A percentile compares a stretch with the other conserved stretches of the same genome.
Conservation (phyloP, 805 yeast species). For the Nakazawaea peltata region DNA sequence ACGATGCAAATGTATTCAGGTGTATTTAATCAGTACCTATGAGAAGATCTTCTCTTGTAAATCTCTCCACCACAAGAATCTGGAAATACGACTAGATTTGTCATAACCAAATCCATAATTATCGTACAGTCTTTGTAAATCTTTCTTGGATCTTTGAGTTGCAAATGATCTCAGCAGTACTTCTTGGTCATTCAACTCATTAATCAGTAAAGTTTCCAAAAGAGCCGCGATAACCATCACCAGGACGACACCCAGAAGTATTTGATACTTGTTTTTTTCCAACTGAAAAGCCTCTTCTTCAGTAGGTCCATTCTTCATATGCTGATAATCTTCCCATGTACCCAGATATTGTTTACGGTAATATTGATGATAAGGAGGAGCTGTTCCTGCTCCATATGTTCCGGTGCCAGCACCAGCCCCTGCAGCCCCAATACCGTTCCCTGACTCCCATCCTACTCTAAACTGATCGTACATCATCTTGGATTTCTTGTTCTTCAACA, state of each 20-base stretch:
- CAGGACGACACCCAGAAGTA: slow-evolving; percentile 18
- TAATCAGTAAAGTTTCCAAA: slow-evolving; percentile 26
- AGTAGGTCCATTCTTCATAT: slow-evolving; percentile 15
- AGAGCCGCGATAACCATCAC: slow-evolving; percentile 19
- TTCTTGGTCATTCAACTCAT: slow-evolving; percentile 30
- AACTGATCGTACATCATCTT: slow-evolving; percentile 38
- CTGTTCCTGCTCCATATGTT: no score
- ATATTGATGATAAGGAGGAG: slow-evolving; percentile 8
- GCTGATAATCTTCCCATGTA: slow-evolving; percentile 55
- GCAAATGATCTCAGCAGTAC: slow-evolving; percentile 13
- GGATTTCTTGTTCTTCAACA: slow-evolving; percentile 36
- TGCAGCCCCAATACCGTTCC: background rate
- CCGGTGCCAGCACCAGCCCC: background rate
- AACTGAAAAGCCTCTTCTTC: slow-evolving; percentile 8
- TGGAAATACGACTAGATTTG: slow-evolving; percentile 40
- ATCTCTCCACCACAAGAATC: slow-evolving; percentile 50
- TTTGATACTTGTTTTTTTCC: slow-evolving; percentile 18
- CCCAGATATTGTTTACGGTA: slow-evolving; percentile 52
- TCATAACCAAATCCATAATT: slow-evolving; percentile 47
- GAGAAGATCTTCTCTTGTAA: slow-evolving; percentile 17
- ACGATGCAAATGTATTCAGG: no score
- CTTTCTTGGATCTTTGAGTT: slow-evolving; percentile 32
- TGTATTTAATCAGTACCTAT: no score
- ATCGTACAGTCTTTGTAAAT: slow-evolving; percentile 31
- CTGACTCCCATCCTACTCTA: slow-evolving; percentile 33